These are phyloP conservation scores for Pezicula neosporulosa DNA, from an alignment of 2,329 filamentous ascomycete genomes.

Conservation along the genomic window DNA sequence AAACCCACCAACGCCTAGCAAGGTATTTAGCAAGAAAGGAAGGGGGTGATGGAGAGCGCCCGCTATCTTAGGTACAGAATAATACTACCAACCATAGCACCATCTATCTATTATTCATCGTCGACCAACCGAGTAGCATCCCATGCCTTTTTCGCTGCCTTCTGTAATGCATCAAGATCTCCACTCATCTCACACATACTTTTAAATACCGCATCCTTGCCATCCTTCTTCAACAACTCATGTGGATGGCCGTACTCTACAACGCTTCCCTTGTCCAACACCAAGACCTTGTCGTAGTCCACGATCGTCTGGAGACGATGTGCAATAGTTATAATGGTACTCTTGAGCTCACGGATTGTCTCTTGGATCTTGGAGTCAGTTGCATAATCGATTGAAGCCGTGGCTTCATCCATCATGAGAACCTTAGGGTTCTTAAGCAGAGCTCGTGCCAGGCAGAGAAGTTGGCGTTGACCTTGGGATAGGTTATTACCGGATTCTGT, in stretches of 20 bases:
- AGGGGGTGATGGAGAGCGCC: background rate
- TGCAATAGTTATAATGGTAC: conserved; percentile 95
- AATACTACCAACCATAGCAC: background rate
- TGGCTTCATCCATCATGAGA: conserved; percentile 98
- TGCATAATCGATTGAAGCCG: conserved; percentile 93
- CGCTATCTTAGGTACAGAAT: background rate
- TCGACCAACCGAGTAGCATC: conserved; percentile 37
- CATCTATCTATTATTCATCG: conserved; percentile 21
- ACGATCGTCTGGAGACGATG: conserved; percentile 95
- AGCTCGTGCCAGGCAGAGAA: conserved; percentile 88
- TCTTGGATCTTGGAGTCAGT: conserved; percentile 96
- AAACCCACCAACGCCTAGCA: no score
- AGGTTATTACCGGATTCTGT: conserved; percentile 91
- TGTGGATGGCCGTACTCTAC: conserved; percentile 90
- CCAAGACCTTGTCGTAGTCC: conserved; percentile 96
- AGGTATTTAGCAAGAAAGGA: background rate
- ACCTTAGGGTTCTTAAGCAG: conserved; percentile 89
- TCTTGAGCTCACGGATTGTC: conserved; percentile 87
- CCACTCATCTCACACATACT: conserved; percentile 69
- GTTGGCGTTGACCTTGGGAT: conserved; percentile 92
- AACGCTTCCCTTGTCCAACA: conserved; percentile 84
- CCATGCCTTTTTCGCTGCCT: conserved; percentile 47
- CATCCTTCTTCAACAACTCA: conserved; percentile 69
- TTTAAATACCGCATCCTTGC: conserved; percentile 46
- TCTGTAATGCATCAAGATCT: conserved; percentile 53